Conservation (phyloP, 495 filamentous ascomycete species). For the Lophiotrema nucula region DNA sequence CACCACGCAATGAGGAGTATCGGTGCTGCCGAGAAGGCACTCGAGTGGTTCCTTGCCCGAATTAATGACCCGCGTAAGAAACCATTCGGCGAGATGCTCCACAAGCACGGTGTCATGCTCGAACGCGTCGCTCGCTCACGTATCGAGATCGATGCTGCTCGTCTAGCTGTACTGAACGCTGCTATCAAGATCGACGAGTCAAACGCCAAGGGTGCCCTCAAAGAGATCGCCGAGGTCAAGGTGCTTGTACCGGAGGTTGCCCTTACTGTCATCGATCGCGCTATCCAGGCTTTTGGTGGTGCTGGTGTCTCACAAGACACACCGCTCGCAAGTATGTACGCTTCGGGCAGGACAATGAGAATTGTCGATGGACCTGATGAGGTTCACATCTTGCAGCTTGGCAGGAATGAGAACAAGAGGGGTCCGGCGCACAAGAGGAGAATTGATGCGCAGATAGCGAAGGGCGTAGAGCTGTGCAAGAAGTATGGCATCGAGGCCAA, state of each 20-base stretch:
- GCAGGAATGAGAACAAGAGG: conserved; percentile 46
- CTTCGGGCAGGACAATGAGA: conserved; percentile 32
- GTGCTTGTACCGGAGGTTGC: conserved; percentile 41
- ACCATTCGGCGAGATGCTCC: conserved; percentile 44
- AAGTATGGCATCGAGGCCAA: conserved; percentile 39
- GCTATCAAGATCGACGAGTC: conserved; percentile 46
- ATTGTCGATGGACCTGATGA: conserved; percentile 46
- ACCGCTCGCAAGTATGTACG: conserved; percentile 38
- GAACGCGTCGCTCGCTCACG: conserved; percentile 42
- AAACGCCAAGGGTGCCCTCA: conserved; percentile 45
- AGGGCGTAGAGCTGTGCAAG: conserved; percentile 37
- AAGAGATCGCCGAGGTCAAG: conserved; percentile 48
- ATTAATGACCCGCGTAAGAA: conserved; percentile 45
- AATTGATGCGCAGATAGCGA: conserved; percentile 42
- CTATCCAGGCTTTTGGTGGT: conserved; percentile 46
- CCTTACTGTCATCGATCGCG: conserved; percentile 42
- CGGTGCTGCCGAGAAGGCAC: conserved; percentile 46
- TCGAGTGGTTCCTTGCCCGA: conserved; percentile 45
- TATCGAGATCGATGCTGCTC: conserved; percentile 45
- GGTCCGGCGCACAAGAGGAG: conserved; percentile 35
- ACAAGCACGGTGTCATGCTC: conserved; percentile 47
- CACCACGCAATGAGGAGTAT: conserved; percentile 48
- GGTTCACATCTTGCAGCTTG: conserved; percentile 46
- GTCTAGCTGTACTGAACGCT: conserved; percentile 44
- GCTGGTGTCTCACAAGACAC: conserved; percentile 43